Percentiles rank a stretch among this genome's conserved stretches.
phyloP scores from a whole-genome alignment of 495 filamentous ascomycete species.

The Pyrenula aspistea region DNA sequence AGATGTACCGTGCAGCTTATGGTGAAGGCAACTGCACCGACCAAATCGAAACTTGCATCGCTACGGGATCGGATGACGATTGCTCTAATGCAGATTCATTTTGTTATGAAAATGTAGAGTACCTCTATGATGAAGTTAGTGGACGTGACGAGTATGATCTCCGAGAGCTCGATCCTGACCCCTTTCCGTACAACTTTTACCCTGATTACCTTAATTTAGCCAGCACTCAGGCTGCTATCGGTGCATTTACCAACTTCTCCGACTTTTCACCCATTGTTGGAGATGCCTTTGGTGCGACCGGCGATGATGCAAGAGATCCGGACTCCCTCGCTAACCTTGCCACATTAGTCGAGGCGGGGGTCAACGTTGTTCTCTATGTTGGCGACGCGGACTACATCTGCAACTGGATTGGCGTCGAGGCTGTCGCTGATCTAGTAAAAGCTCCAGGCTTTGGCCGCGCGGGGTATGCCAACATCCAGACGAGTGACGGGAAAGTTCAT shows the following conservation, averaged over 20 bases:
- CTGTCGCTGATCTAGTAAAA: slow-evolving; percentile 30
- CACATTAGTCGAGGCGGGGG: slow-evolving; percentile 33
- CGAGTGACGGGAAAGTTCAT: slow-evolving; percentile 42
- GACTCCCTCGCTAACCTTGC: slow-evolving; percentile 40
- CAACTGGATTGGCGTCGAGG: slow-evolving; percentile 48
- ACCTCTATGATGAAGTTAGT: slow-evolving; percentile 36
- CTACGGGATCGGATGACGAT: slow-evolving; percentile 27
- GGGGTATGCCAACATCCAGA: slow-evolving; percentile 41
- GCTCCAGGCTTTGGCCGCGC: slow-evolving; percentile 34
- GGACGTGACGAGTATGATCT: slow-evolving; percentile 51
- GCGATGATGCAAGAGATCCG: slow-evolving; percentile 27
- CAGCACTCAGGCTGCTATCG: slow-evolving; percentile 43
- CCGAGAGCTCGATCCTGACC: slow-evolving; percentile 44
- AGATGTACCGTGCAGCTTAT: slow-evolving; percentile 50
- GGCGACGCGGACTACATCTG: slow-evolving; percentile 57
- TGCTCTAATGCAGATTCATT: slow-evolving; percentile 40
- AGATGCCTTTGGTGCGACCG: slow-evolving; percentile 38
- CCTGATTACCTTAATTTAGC: slow-evolving; percentile 43
- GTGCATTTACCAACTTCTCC: slow-evolving; percentile 46
- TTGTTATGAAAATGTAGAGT: slow-evolving; percentile 43
- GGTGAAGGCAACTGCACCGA: slow-evolving; percentile 51
- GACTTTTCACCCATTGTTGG: slow-evolving; percentile 31
- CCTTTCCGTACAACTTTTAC: slow-evolving; percentile 49
- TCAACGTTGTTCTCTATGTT: slow-evolving; percentile 42
- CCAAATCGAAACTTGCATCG: slow-evolving; percentile 34